Evolutionary conservation across 2,329 filamentous ascomycete genomes (phyloP), one percentile per base, ranked within the genome.

Genomic region (Cryphonectria naterciae): DNA sequence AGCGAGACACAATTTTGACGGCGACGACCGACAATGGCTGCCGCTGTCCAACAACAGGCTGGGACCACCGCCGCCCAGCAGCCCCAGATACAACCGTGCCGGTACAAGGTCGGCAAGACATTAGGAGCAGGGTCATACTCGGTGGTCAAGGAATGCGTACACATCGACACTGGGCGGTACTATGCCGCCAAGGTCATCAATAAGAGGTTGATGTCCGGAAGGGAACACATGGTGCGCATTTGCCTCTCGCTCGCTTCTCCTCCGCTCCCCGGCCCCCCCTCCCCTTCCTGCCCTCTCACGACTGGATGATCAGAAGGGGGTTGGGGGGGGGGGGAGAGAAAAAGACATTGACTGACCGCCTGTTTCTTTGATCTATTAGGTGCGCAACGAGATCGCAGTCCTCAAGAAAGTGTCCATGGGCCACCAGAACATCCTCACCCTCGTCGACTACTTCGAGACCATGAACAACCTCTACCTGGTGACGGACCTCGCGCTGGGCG

Each of bases 121-220:
- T 85, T 99, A 69, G 96, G 96, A 74, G 95, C 96, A 46, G 96
- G 96, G 74, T 98, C 95, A 70, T 99, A 99, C 83, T 98, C 95
- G 52, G 96, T 98, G 65, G 96, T 99, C 74, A 98, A 98, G 82
- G 96, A 99, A 84, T 99, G 96, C 80, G 95, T 98, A 39, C 96
- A 99, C 81, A 98, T 98, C 78, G 95, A 98, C 77, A 98, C 96
- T 0, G 95, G 95, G 62, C 91, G 95, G 75, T 98, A 98, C 83
- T 99, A 98, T 90, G 96, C 96, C 39, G 95, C 96, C 73, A 99
- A 99, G 82, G 96, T 99, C 74, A 99, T 99, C 83, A 99, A 99
- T 85, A 99, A 99, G 87, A 88, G 95, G 70, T 85, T 99, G 75
- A 99, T 99, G 96, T 93, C 94, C 8, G 96, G 96, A 46, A 89